These are phyloP conservation scores for Skeletonema marinoi DNA, from an alignment of 108 stramenopile genomes.

Conservation along the genomic window DNA sequence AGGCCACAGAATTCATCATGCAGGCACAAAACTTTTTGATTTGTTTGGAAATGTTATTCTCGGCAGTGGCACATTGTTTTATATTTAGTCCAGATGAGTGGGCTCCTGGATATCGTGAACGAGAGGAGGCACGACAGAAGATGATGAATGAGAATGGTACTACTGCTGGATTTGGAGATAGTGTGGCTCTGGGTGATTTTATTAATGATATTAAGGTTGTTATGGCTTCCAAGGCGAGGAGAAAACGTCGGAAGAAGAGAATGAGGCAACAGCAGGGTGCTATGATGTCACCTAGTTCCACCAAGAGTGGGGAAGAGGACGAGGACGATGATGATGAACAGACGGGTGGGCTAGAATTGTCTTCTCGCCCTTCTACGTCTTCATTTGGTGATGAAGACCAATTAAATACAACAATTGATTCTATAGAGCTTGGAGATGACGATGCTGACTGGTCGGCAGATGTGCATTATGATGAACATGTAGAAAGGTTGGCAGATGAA, in stretches of 20 bases:
- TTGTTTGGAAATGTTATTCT: slow-evolving; percentile 92
- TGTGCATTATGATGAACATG: neutral
- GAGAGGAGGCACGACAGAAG: slow-evolving; percentile 39
- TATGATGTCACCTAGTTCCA: slow-evolving; percentile 16
- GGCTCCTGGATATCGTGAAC: slow-evolving; percentile 69
- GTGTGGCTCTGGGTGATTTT: slow-evolving; percentile 74
- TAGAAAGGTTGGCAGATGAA: neutral
- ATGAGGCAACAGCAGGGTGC: slow-evolving; percentile 9
- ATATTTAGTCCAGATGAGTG: slow-evolving; percentile 90
- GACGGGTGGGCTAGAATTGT: slow-evolving; percentile 1
- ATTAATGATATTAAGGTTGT: slow-evolving; percentile 64
- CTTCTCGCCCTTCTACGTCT: neutral
- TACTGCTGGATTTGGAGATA: slow-evolving; percentile 36
- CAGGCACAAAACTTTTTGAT: slow-evolving; percentile 85
- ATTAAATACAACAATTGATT: neutral
- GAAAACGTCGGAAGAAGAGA: slow-evolving; percentile 11
- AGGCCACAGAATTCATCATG: slow-evolving; percentile 48
- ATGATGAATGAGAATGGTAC: slow-evolving; percentile 9
- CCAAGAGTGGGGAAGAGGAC: neutral
- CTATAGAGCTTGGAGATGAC: neutral
- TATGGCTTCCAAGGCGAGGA: slow-evolving; percentile 32
- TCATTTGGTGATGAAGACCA: neutral
- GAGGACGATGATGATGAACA: slow-evolving; percentile 4
- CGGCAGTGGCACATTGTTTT: slow-evolving; percentile 83
- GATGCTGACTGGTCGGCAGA: neutral